phyloP scores from a whole-genome alignment of 352 stramenopile species.

The Phytophthora sojae region DNA sequence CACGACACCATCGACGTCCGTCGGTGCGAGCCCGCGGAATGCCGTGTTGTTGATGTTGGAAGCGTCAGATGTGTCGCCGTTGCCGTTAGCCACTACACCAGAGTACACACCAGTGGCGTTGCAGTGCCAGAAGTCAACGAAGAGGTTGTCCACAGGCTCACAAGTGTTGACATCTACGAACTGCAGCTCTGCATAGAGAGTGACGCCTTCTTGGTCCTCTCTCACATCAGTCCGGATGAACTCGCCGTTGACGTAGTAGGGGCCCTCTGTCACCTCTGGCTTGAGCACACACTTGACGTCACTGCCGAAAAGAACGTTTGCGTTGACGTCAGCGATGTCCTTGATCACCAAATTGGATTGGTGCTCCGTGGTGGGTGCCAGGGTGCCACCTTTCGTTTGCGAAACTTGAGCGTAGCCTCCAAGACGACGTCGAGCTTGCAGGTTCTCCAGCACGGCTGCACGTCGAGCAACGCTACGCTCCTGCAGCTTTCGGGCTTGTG shows the following conservation, averaged over 20 bases:
- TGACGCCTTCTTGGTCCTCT: slow-evolving; percentile 25
- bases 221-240: slow-evolving; percentile 29
- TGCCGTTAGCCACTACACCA: slow-evolving; percentile 32
- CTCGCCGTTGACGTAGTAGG: slow-evolving; percentile 37
- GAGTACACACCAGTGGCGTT: slow-evolving; percentile 39
- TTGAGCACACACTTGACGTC: slow-evolving; percentile 36
- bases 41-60: slow-evolving; percentile 40
- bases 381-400: slow-evolving; percentile 15
- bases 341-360: slow-evolving; percentile 24
- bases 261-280: slow-evolving; percentile 32
- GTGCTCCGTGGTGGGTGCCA: slow-evolving; percentile 22
- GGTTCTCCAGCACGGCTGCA: slow-evolving; percentile 6
- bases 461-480: slow-evolving; percentile 17
- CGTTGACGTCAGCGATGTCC: slow-evolving; percentile 16
- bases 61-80: slow-evolving; percentile 30
- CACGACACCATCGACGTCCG: slow-evolving; percentile 27
- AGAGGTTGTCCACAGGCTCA: slow-evolving; percentile 29
- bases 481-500: slow-evolving; percentile 24
- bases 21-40: slow-evolving; percentile 30
- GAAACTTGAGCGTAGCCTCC: slow-evolving; percentile 13
- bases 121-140: slow-evolving; percentile 40
- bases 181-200: slow-evolving; percentile 35
- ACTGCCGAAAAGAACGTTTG: slow-evolving; percentile 15
- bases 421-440: slow-evolving; percentile 29
- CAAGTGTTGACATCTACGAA: slow-evolving; percentile 39